These are phyloP conservation scores for Arthrinium puccinioides DNA, from an alignment of 2,329 filamentous ascomycete genomes.

Conservation along the genomic window DNA sequence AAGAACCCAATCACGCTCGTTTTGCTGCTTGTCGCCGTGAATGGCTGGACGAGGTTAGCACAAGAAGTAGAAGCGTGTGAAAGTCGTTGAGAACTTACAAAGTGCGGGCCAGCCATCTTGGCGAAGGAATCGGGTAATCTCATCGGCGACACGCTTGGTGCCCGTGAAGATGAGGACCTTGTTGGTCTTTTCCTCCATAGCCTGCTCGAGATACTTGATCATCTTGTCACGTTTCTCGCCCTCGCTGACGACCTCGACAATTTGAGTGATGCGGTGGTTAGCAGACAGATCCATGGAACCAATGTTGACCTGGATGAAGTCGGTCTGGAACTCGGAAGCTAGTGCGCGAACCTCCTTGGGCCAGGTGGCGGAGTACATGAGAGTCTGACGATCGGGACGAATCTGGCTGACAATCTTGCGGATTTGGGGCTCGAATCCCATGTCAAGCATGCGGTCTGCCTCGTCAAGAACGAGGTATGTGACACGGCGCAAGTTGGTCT, in stretches of 20 bases:
- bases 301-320: conserved; percentile 99
- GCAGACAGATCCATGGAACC: conserved; percentile 92
- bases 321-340: conserved; percentile 81
- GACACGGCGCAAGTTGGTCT: conserved; percentile 95
- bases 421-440: conserved; percentile 99
- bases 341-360: conserved; percentile 95
- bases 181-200: conserved; percentile 94
- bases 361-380: conserved; percentile 99
- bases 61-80: no score
- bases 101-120: conserved; percentile 97
- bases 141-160: conserved; percentile 92
- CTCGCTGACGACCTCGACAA: conserved; percentile 92
- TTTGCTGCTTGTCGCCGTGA: conserved; percentile 98
- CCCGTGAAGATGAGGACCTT: conserved; percentile 94
- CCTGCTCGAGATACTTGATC: conserved; percentile 95
- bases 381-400: conserved; percentile 94
- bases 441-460: conserved; percentile 99
- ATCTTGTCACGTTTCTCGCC: conserved; percentile 97
- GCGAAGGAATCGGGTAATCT: conserved; percentile 94
- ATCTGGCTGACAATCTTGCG: conserved; percentile 98
- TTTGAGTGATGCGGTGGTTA: conserved; percentile 96
- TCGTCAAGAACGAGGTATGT: conserved; percentile 98
- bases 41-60: conserved; percentile 62
- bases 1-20: conserved; percentile 98
- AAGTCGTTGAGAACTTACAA: no score